A percentile compares a stretch with the other conserved stretches of the same genome.
Conservation (phyloP, 352 stramenopile species). For the Phytopythium helicoides region DNA sequence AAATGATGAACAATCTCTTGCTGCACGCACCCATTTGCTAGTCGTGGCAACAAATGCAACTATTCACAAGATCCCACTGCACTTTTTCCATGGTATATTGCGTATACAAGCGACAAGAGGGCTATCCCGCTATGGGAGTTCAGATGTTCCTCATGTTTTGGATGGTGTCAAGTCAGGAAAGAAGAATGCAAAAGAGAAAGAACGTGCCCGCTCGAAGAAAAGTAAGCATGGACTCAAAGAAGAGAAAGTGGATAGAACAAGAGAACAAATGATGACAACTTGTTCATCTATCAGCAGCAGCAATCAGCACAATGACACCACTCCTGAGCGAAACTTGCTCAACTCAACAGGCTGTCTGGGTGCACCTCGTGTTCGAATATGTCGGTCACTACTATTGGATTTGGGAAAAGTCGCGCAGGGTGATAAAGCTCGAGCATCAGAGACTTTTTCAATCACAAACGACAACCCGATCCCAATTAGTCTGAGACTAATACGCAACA, state of each 20-base stretch:
- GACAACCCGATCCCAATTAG: slow-evolving; percentile 36
- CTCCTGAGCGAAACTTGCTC: too few species aligned
- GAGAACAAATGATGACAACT: too few species aligned
- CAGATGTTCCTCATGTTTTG: slow-evolving; percentile 14
- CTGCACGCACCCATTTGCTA: slow-evolving; percentile 18
- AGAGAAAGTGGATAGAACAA: too few species aligned
- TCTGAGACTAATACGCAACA: slow-evolving; percentile 18
- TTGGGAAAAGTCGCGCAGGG: slow-evolving; percentile 37
- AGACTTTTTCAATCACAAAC: slow-evolving; percentile 47
- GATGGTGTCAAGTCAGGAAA: not conserved
- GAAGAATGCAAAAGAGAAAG: not conserved
- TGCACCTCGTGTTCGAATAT: slow-evolving; percentile 11
- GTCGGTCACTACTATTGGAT: slow-evolving; percentile 38
- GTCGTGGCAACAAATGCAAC: slow-evolving; percentile 45
- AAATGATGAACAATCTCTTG: slow-evolving; percentile 3
- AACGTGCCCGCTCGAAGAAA: not conserved
- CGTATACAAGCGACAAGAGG: slow-evolving; percentile 19
- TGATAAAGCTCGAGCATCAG: slow-evolving; percentile 9
- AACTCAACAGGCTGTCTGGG: too few species aligned
- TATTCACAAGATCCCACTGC: slow-evolving; percentile 24
- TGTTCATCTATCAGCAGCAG: too few species aligned
- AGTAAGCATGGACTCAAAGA: too few species aligned
- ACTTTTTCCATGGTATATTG: slow-evolving; percentile 39
- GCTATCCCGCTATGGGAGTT: slow-evolving; percentile 18
- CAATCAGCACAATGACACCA: too few species aligned